Evolutionary conservation across 768 basidiomycete species (phyloP), one percentile per base, ranked within the genome.

Genomic region (Arthromyces matolae): DNA sequence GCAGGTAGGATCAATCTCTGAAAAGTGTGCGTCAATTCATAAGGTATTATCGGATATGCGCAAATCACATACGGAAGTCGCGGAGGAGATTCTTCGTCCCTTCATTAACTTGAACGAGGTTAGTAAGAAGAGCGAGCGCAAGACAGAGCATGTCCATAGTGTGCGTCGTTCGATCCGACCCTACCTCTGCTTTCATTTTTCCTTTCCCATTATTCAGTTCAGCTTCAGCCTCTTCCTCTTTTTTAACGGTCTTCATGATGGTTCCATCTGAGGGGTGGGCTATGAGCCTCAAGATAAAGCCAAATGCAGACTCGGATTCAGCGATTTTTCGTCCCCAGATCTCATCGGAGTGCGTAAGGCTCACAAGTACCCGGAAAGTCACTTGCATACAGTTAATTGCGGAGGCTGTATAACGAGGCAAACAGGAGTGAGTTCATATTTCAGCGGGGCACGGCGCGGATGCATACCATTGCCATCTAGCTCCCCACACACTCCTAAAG

Each of bases 131-230:
- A 1, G 83, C 89, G 5, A 92, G 73, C 5, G 82, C 77, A 22
- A 92, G 80, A 61, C 88, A 91, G 4, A 89, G 68, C 27, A 76
- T 72, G 59, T 92, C 90, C n/a, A 87, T 69, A 3, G 75, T 66
- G 31, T 76, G 71, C 4, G 72, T 67, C 0, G 64, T 57, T 8
- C 24, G 40, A 13, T 56, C 50, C 19, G 8, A 50, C 14, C 28
- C 39, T 38, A 48, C 46, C 16, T 54, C 49, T 41, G 56, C 54
- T 36, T 57, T 48, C 36, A 48, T 39, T 35, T 51, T 44, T 31
- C 46, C 50, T 57, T 54, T 42, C 18, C 33, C 34, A 18, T 34
- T 45, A 16, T 18, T 20, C 1, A 36, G 20, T 22, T n/a, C 34
- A 16, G 27, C 32, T 41, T 33, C 40, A 10, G 8, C 1, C 18